phyloP scores from a whole-genome alignment of 1,139 yeast species.

The Arxiozyma slooffiae region DNA sequence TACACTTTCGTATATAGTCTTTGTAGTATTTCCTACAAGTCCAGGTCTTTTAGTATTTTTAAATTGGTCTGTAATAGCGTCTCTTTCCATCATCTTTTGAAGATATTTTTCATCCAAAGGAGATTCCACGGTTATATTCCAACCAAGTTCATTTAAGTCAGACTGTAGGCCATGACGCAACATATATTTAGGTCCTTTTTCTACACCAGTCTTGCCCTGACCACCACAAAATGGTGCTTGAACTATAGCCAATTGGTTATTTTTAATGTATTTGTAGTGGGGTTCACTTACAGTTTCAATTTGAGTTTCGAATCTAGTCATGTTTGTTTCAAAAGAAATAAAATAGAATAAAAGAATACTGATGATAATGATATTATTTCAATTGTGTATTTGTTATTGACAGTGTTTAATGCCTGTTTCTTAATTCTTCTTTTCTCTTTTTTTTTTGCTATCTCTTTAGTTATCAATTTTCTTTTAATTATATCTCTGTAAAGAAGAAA shows the following conservation, averaged over 20 bases:
- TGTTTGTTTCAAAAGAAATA: too few species aligned
- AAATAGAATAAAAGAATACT: too few species aligned
- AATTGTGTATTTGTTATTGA: too few species aligned
- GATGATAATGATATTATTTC: too few species aligned
- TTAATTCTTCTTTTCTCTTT: neutral
- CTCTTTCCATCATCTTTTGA: slow-evolving; percentile 32
- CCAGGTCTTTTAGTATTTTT: slow-evolving; percentile 63
- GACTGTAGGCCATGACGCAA: slow-evolving; percentile 59
- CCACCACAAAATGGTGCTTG: slow-evolving; percentile 96
- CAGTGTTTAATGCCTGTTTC: too few species aligned
- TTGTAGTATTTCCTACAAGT: slow-evolving; percentile 66
- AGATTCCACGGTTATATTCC: slow-evolving; percentile 50
- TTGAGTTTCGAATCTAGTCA: neutral
- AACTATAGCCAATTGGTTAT: slow-evolving; percentile 52
- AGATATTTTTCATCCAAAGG: slow-evolving; percentile 48
- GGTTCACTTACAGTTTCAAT: slow-evolving; percentile 12
- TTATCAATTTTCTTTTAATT: too few species aligned
- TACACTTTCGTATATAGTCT: slow-evolving; percentile 55
- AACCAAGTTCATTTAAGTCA: slow-evolving; percentile 59
- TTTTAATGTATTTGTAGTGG: slow-evolving; percentile 43
- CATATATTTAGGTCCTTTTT: slow-evolving; percentile 80
- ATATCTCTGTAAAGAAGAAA: too few species aligned
- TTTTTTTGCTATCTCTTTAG: too few species aligned
- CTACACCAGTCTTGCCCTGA: slow-evolving; percentile 89
- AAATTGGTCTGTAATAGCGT: slow-evolving; percentile 38